Evolutionary conservation across 129 eudicot genomes (phyloP), one percentile per base, ranked within the genome.

Genomic region (Scalesia atractyloides): DNA sequence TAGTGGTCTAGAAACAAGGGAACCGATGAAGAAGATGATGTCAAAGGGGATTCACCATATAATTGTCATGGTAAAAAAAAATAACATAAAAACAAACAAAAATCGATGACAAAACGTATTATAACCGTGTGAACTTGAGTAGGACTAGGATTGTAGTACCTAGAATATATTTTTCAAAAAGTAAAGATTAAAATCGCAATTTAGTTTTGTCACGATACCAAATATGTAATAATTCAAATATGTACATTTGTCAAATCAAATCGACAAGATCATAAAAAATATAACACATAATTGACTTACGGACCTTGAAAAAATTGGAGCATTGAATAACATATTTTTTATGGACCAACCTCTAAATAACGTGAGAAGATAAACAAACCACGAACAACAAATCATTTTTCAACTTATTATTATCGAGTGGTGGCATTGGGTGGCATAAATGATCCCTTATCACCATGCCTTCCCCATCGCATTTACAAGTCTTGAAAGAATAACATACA

Each of bases 351-450:
- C 48, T 66, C 37, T 14, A 22, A 8, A 9, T 37, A 66, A 65
- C 73, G 56, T 19, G 67, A 76, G 74, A 67, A 56, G 73, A 67
- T 48, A 54, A 76, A 76, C 48, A 30, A 56, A 76, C 68, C 68
- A 76, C 80, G 80, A 76, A 46, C 63, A 65, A 68, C 46, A 2
- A 15, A 43, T 19, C 16, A 36, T 68, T 46, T 47, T 65, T 49
- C 64, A 64, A 51, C 9, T 51, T 51, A 51, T 51, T 48, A 48
- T 13, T 24, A 24, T 37, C 44, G 44, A 9, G 44, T 39, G 44
- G 44, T 53, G 57, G 41, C 66, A 75, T 22, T 11, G 51, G 68
- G 74, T 57, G 68, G 68, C 60, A 76, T 76, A 68, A 46, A 76
- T 67, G 56, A 56, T 48, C 73, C 17, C 72, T 15, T 41, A 46